Percentiles rank a stretch among this genome's conserved stretches.
phyloP scores from a whole-genome alignment of 1,284 basidiomycete species.

The Wallemia mellicola region DNA sequence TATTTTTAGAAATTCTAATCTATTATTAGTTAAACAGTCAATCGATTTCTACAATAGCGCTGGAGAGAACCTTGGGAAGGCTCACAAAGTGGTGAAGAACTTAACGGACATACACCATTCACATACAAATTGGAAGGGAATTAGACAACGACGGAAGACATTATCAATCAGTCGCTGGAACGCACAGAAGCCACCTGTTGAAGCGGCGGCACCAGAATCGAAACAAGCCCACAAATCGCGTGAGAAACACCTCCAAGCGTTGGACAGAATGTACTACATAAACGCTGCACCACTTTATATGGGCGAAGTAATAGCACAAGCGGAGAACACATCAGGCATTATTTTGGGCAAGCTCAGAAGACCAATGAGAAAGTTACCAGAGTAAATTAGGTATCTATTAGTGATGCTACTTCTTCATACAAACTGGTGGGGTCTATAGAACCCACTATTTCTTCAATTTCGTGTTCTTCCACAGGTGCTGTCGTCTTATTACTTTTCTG shows the following conservation, averaged over 20 bases:
- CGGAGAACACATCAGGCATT: not conserved
- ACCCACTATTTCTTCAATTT: not conserved
- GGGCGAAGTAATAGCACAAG: not conserved
- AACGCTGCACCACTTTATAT: not conserved
- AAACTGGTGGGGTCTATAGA: no score
- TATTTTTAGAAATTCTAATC: not conserved
- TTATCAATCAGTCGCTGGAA: not conserved
- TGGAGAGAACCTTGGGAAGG: not conserved
- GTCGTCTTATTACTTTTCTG: no score
- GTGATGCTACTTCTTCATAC: no score
- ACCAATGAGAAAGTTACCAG: not conserved
- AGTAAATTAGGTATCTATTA: not conserved
- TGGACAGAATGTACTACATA: not conserved
- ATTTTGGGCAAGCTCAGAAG: not conserved
- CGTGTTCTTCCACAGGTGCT: not conserved
- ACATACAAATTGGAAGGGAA: not conserved
- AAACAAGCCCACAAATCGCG: not conserved
- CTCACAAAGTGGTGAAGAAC: not conserved
- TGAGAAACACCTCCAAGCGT: not conserved
- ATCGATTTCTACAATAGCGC: not conserved
- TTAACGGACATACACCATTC: not conserved
- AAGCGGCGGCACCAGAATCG: not conserved
- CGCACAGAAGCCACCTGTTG: not conserved
- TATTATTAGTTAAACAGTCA: not conserved
- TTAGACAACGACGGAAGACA: not conserved